Evolutionary conservation across 2,329 filamentous ascomycete genomes (phyloP), one percentile per base, ranked within the genome.

Genomic region (Aspergillus udagawae): DNA sequence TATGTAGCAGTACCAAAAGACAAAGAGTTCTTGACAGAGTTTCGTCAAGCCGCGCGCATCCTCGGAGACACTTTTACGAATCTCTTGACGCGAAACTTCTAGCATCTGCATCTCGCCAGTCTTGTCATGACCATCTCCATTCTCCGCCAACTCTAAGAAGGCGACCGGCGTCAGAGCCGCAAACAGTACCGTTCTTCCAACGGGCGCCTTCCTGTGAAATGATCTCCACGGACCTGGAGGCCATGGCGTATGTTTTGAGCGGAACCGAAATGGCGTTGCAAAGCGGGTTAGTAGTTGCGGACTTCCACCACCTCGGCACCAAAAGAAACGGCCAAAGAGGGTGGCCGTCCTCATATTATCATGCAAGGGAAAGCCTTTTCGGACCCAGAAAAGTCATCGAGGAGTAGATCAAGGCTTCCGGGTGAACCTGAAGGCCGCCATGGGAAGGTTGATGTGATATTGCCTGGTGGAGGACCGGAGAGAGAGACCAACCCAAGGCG

Each of bases 101-200:
- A 97, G 83, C 93, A 97, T 97, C 63, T 91, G 88, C 74, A 83
- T 83, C 76, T 97, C 92, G 27, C 85, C 84, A 2, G 92, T 96
- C 68, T 88, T 80, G 27, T 77, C 77, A 64, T 79, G 74, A 54
- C 73, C 73, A 48, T 71, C 67, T 28, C 80, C 74, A 48, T 82
- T 76, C 60, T 84, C 78, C 51, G 80, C 80, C 47, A 87, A 74
- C 54, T 82, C 76, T 42, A 88, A 80, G 60, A 87, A 86, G 1
- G 81, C 83, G 4, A 79, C 80, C 0, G 85, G 83, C 25, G 79
- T 82, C 52, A 87, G 72, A 6, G 75, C 73, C n/a, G 78, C 77
- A 55, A 75, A 65, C 3, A 78, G 57, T 20, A 77, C 51, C 21
- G 63, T 65, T 35, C 71, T 64, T 60, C 65, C 54, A 47, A 70